Conservation (phyloP, 2,329 filamentous ascomycete species). For the Rugonectria rugulosa region DNA sequence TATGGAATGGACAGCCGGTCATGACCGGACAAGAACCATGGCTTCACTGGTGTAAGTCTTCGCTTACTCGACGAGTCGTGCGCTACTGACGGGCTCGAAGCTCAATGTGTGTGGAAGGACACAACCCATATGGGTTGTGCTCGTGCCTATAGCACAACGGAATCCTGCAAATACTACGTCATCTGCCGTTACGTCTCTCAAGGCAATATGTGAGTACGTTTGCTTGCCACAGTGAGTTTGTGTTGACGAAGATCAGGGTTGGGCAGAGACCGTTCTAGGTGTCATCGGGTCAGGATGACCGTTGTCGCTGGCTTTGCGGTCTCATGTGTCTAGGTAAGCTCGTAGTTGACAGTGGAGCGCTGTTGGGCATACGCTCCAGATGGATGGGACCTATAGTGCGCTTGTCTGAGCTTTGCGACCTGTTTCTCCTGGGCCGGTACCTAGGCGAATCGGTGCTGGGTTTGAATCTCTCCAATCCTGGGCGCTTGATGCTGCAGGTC, state of each 20-base stretch:
- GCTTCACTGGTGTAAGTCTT: slow-evolving; percentile 47
- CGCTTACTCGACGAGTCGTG: background rate
- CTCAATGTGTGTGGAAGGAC: slow-evolving; percentile 47
- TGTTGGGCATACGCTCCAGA: background rate
- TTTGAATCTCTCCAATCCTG: background rate
- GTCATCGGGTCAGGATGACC: background rate
- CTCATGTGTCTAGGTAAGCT: background rate
- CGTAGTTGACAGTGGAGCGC: background rate
- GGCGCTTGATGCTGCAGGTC: background rate
- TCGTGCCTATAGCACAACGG: slow-evolving; percentile 40
- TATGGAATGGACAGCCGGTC: slow-evolving; percentile 43
- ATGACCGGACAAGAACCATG: slow-evolving; percentile 44
- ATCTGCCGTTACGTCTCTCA: slow-evolving; percentile 47
- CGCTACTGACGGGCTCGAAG: slow-evolving; percentile 32
- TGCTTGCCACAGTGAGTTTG: background rate
- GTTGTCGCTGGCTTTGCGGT: background rate
- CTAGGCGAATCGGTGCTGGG: background rate
- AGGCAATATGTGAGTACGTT: slow-evolving; percentile 45
- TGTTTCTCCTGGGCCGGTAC: background rate
- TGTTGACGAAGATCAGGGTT: slow-evolving; percentile 29
- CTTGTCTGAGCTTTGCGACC: background rate
- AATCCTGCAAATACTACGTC: slow-evolving; percentile 43
- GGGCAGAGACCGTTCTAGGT: slow-evolving; percentile 41
- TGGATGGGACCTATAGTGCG: background rate
- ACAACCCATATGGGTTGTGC: slow-evolving; percentile 46